Conservation (phyloP, 208 protist genomes). For the Entamoeba invadens region DNA sequence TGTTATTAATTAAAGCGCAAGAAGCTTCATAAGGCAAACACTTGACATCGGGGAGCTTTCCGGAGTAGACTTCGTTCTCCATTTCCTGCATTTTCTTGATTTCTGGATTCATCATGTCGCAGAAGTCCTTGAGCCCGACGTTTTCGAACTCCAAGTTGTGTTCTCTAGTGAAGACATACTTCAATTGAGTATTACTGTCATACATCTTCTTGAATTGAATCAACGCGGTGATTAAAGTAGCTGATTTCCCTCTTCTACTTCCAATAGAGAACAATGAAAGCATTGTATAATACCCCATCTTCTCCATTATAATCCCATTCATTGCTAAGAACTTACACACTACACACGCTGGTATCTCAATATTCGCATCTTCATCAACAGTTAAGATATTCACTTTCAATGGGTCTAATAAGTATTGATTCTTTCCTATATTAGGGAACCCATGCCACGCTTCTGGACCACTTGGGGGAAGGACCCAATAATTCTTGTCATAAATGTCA, state of each 20-base stretch:
- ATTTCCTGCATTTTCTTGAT: not conserved
- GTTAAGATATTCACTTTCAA: not conserved
- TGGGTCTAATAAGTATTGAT: not conserved
- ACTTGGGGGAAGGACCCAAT: not conserved
- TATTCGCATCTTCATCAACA: not conserved
- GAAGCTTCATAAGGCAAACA: not conserved
- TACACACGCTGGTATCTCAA: not conserved
- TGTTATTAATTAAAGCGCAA: not conserved
- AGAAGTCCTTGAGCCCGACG: not conserved
- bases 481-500: not conserved
- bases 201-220: not conserved
- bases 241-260: not conserved
- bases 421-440: not conserved
- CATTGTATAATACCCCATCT: not conserved
- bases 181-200: not conserved
- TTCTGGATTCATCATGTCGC: not conserved
- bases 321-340: not conserved
- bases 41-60: not conserved
- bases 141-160: not conserved
- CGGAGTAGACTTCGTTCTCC: not conserved
- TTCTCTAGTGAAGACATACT: not conserved
- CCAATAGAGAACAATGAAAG: not conserved
- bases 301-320: not conserved
- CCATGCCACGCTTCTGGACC: not conserved
- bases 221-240: not conserved